Base-by-base conservation (phyloP, 75 land plant species). In the Cunninghamia lanceolata region DNA sequence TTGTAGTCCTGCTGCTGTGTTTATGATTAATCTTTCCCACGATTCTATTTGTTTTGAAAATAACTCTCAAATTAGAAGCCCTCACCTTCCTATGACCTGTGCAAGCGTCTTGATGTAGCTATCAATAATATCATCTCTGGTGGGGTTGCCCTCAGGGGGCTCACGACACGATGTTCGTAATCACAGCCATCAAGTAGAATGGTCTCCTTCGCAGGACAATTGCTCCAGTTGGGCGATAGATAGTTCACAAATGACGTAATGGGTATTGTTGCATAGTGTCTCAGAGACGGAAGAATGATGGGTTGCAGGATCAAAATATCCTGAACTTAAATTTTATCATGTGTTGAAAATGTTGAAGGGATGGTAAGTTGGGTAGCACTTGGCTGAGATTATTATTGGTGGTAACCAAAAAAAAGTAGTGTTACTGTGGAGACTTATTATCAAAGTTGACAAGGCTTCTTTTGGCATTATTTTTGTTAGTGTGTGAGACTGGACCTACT, bases 161-260 rank as follows among this genome's bases (percentile, higher is more conserved):
- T 90, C 90, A 90, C 66, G 14, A 92, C 90, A 36, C 93, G 90
- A 83, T 92, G 93, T 89, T 92, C 91, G 66, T 90, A 90, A 70
- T 92, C 93, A 42, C 93, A 90, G 0, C 93, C 93, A 46, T 90
- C 90, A 32, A 92, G 86, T 89, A 90, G 70, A 46, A 90, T 92
- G 54, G 93, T 92, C 84, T 92, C 91, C 84, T 76, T 76, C 0
- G 78, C 21, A 4, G 39, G 40, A 3, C 39, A 21, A 38, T 76
- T 76, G 40, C 40, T 76, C 78, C 40, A 38, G 21, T 36, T 76
- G 78, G 78, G 40, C 14, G 78, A 76, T 38, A 21, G 75, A 71
- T 71, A 34, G 7, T 17, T 38, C 78, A 76, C 39, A 6, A 21
- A 76, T 4, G 40, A 76, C 13, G 38, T 36, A 5, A 88, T 89